phyloP scores from a whole-genome alignment of 495 filamentous ascomycete genomes.

The Chlorociboria aeruginascens region DNA sequence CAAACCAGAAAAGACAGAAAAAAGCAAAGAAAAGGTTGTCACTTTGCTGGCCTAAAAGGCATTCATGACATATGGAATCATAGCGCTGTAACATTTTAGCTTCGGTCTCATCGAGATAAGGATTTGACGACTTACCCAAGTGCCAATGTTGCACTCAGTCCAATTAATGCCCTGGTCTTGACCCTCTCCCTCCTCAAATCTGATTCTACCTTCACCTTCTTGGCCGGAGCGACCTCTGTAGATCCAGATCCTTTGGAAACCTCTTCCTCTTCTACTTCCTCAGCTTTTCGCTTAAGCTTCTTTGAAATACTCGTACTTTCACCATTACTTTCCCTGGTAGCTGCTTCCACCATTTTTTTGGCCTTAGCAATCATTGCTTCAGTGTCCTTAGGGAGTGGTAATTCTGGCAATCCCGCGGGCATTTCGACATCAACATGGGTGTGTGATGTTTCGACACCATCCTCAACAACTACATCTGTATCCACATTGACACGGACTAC shows the following conservation, averaged over 20 bases:
- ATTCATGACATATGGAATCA: conserved; percentile 17
- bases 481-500: conserved; percentile 61
- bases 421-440: conserved; percentile 74
- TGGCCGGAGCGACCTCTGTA: conserved; percentile 47
- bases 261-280: conserved; percentile 44
- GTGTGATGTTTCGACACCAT: conserved; percentile 51
- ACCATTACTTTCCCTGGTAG: conserved; percentile 43
- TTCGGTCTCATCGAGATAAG: not conserved
- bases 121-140: conserved; percentile 56
- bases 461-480: conserved; percentile 49
- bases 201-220: conserved; percentile 63
- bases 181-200: conserved; percentile 75
- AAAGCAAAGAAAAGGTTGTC: conserved; percentile 1
- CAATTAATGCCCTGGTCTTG: conserved; percentile 69
- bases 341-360: conserved; percentile 80
- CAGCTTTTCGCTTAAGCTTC: conserved; percentile 70
- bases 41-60: conserved; percentile 5
- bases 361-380: conserved; percentile 75
- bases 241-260: conserved; percentile 27
- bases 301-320: conserved; percentile 27
- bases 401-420: conserved; percentile 51
- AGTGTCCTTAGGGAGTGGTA: conserved; percentile 62
- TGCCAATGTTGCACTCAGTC: conserved; percentile 71
- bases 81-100: conserved; percentile 9
- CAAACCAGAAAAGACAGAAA: conserved; percentile 6